These are phyloP conservation scores for Geum urbanum DNA, from an alignment of 306 rosid genomes.

Conservation along the genomic window DNA sequence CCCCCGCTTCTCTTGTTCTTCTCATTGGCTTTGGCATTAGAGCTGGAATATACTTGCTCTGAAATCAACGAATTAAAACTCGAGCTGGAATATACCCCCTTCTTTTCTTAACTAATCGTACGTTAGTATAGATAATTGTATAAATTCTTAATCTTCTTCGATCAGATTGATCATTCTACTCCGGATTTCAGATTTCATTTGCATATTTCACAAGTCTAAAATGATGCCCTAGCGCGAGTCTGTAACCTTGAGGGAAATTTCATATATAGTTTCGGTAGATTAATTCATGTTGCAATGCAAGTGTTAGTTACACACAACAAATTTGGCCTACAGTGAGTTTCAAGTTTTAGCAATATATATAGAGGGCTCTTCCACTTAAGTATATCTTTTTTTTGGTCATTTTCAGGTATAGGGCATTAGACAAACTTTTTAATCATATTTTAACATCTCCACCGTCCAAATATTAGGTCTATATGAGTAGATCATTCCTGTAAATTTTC, in stretches of 20 bases:
- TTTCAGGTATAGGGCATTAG: too few species aligned
- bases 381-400: too few species aligned
- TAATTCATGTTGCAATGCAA: not conserved
- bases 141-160: not conserved
- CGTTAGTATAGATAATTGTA: not conserved
- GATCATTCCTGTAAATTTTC: too few species aligned
- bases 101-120: too few species aligned
- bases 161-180: not conserved
- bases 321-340: too few species aligned
- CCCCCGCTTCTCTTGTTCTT: conserved; percentile 11
- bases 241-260: not conserved
- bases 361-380: too few species aligned
- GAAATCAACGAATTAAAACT: not conserved
- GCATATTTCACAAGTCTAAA: too few species aligned
- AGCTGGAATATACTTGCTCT: not conserved
- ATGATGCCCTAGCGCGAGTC: not conserved
- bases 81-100: too few species aligned
- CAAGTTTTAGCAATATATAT: too few species aligned
- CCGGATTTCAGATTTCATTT: not conserved
- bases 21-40: not conserved
- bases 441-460: too few species aligned
- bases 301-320: not conserved
- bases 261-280: not conserved
- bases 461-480: too few species aligned
- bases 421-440: too few species aligned